A percentile compares a stretch with the other conserved stretches of the same genome.
These are phyloP conservation scores for Albatrellus sp. DNA, from an alignment of 1,284 basidiomycete genomes.

Conservation along the genomic window DNA sequence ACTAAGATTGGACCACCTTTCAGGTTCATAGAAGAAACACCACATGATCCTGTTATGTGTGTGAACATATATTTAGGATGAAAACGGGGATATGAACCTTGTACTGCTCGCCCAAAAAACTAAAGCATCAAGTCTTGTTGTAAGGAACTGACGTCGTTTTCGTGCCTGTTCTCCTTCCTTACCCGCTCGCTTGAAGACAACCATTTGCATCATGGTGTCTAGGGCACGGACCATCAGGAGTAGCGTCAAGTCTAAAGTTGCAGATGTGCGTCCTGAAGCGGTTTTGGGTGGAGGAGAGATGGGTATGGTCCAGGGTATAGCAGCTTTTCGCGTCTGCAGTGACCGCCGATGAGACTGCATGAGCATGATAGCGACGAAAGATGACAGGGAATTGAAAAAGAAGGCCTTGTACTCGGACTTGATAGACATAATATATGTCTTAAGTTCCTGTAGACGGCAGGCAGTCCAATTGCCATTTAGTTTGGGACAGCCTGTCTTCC, in stretches of 20 bases:
- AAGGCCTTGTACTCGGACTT: conserved; percentile 37
- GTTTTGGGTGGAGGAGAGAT: conserved; percentile 1
- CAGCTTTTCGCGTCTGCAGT: conserved; percentile 1
- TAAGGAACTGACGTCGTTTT: conserved; percentile 19
- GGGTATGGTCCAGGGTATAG: conserved; percentile 11
- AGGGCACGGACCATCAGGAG: conserved; percentile 58
- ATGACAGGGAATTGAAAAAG: conserved; percentile 41
- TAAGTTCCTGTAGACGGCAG: conserved; percentile 1
- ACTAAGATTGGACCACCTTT: conserved; percentile 32
- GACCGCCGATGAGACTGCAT: conserved; percentile 33
- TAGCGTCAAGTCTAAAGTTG: conserved; percentile 58
- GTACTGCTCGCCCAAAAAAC: conserved; percentile 67
- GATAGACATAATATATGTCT: conserved; percentile 12
- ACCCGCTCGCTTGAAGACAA: conserved; percentile 24
- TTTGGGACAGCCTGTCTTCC: not conserved
- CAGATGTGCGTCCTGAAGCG: conserved; percentile 22
- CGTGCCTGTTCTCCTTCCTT: conserved; percentile 12
- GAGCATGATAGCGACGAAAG: conserved; percentile 41
- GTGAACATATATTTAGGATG: not conserved
- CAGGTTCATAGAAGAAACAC: conserved; percentile 69
- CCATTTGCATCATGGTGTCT: conserved; percentile 42
- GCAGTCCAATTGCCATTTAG: not conserved
- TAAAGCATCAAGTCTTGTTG: conserved; percentile 47
- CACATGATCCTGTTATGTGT: conserved; percentile 56
- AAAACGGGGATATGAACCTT: conserved; percentile 32